Percentiles rank a stretch among this genome's conserved stretches.
phyloP scores from a whole-genome alignment of 148 eudicot genomes.

The Rhododendron kiyosumense region DNA sequence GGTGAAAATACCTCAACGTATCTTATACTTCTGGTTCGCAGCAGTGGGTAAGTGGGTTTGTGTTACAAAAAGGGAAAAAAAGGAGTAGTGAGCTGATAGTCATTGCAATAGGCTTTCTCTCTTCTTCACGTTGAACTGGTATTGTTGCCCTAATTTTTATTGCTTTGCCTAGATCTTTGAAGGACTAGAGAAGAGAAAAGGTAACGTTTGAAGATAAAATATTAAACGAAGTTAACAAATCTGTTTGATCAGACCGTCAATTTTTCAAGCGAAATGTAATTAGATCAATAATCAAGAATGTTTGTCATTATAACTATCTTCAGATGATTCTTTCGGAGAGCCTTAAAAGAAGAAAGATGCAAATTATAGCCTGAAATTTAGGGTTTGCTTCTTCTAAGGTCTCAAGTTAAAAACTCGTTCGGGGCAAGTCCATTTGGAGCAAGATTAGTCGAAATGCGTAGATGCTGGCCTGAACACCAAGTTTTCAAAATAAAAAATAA shows the following conservation, averaged over 20 bases:
- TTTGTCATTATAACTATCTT: neutral
- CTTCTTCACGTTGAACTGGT: neutral
- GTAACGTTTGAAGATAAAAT: neutral
- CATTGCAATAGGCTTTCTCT: neutral
- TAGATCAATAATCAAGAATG: neutral
- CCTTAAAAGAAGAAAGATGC: neutral
- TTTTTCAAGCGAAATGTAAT: neutral
- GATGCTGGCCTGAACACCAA: too few relatives aligned
- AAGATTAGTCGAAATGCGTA: accelerated
- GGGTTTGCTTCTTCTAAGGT: neutral
- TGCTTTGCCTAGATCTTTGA: neutral
- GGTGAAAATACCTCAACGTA: neutral
- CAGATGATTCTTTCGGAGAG: neutral
- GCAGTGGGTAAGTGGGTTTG: neutral
- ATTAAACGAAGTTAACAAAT: too few relatives aligned
- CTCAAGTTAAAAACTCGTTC: neutral
- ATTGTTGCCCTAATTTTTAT: neutral
- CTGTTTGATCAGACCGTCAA: neutral
- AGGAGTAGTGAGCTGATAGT: neutral
- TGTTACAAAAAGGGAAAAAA: neutral
- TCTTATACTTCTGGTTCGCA: neutral
- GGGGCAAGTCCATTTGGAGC: too few relatives aligned
- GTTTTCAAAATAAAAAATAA: too few relatives aligned
- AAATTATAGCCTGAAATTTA: too few relatives aligned
- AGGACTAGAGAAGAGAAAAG: neutral